A percentile compares a stretch with the other conserved stretches of the same genome.
phyloP scores from a whole-genome alignment of 2,329 filamentous ascomycete genomes.

The Sclerotinia subarctica region DNA sequence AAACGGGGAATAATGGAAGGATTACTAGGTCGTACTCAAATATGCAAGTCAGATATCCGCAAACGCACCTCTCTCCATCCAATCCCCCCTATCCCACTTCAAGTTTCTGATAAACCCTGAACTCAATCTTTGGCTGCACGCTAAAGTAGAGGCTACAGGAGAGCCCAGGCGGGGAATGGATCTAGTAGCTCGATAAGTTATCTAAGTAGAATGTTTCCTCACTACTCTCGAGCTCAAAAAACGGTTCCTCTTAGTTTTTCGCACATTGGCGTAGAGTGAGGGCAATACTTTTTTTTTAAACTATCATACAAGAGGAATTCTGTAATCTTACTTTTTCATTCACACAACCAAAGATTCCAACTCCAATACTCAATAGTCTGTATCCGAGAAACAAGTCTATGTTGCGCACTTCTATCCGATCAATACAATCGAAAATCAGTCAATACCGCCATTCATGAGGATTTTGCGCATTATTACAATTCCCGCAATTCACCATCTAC shows the following conservation, averaged over 20 bases:
- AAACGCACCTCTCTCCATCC: not conserved
- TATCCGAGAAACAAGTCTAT: not conserved
- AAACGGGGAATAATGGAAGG: not conserved
- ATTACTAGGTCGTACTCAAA: not conserved
- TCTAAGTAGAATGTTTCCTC: not conserved
- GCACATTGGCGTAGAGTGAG: not conserved
- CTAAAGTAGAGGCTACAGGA: not conserved
- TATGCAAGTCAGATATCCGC: constrained; percentile 6
- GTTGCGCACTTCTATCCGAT: not conserved
- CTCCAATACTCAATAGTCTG: not conserved
- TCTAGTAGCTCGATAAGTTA: not conserved
- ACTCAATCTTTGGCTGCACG: not conserved
- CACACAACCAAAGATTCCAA: not conserved
- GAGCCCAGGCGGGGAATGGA: not conserved
- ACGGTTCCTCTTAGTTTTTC: not conserved
- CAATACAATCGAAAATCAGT: not conserved
- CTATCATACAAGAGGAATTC: not conserved
- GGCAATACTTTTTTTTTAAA: not conserved
- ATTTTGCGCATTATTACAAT: not conserved
- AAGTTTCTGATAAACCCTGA: not conserved
- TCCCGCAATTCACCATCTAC: constrained; percentile 16
- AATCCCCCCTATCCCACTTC: not conserved
- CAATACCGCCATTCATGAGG: constrained; percentile 20
- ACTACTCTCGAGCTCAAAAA: not conserved
- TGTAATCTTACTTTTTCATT: not conserved